phyloP scores from a whole-genome alignment of 805 yeast species.

The Ogataea populi-albae region DNA sequence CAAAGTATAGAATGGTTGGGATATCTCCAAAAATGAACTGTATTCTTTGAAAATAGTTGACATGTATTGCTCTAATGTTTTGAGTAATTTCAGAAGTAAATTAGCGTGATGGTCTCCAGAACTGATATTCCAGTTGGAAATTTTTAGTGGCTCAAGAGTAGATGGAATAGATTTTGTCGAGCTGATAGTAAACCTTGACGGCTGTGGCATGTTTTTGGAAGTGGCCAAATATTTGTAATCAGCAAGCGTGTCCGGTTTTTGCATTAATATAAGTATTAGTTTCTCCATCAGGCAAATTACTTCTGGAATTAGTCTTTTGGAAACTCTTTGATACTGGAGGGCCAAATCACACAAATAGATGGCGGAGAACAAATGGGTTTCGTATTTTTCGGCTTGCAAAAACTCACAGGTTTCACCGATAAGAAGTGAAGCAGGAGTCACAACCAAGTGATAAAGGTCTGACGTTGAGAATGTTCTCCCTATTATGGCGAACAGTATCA shows the following conservation, averaged over 20 bases:
- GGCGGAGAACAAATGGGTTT: conserved; percentile 48
- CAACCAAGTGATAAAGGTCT: conserved; percentile 90
- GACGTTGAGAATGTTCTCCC: conserved; percentile 89
- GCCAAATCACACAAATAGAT: conserved; percentile 63
- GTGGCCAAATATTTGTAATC: conserved; percentile 21
- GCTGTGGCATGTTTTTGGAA: conserved; percentile 12
- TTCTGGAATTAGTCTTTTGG: conserved; percentile 85
- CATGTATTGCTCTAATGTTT: conserved; percentile 32
- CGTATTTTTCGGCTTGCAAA: conserved; percentile 32
- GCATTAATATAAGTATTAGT: conserved; percentile 44
- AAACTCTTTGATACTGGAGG: conserved; percentile 69
- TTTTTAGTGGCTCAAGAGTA: conserved; percentile 6
- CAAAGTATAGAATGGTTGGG: conserved; percentile 43
- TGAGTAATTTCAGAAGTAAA: conserved; percentile 35
- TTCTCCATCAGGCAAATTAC: conserved; percentile 56
- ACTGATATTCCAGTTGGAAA: conserved; percentile 14
- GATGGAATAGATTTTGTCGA: conserved; percentile 15
- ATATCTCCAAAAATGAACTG: conserved; percentile 58
- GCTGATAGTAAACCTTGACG: conserved; percentile 21
- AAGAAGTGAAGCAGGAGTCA: conserved; percentile 75
- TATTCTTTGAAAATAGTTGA: conserved; percentile 57
- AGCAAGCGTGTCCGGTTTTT: conserved; percentile 29
- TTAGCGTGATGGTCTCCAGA: conserved; percentile 21
- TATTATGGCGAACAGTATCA: conserved; percentile 64
- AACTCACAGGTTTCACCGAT: conserved; percentile 69